Conservation (phyloP, 352 stramenopile genomes). For the Peronospora tabacina region DNA sequence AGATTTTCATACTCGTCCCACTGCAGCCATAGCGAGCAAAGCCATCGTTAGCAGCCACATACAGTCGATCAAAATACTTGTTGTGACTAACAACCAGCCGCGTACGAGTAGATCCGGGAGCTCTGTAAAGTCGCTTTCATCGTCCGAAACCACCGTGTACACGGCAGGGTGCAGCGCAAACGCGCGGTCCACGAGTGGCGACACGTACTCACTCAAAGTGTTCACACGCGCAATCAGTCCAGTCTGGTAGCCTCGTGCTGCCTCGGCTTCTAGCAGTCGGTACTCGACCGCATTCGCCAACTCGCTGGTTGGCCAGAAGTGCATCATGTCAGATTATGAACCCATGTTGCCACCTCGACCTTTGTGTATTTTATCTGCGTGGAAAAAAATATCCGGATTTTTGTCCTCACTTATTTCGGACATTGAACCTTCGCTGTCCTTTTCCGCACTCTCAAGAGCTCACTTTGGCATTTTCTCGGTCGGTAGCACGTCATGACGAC, state of each 20-base stretch:
- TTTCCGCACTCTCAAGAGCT: conserved; percentile 5
- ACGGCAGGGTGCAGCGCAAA: conserved; percentile 42
- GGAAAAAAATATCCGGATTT: neutral
- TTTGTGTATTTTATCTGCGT: neutral
- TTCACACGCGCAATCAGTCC: conserved; percentile 30
- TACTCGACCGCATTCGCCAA: conserved; percentile 32
- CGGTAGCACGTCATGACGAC: conserved; percentile 18
- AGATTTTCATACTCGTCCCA: conserved; percentile 65
- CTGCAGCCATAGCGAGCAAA: conserved; percentile 19
- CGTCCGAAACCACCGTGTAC: conserved; percentile 26
- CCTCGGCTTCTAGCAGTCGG: conserved; percentile 26
- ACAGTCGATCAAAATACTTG: conserved; percentile 7
- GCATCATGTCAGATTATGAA: neutral
- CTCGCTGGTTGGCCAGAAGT: conserved; percentile 32
- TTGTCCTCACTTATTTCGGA: conserved; percentile 1
- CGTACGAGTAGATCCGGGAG: conserved; percentile 37
- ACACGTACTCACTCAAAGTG: conserved; percentile 38
- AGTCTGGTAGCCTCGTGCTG: conserved; percentile 23
- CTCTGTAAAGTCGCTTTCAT: conserved; percentile 10
- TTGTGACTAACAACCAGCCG: neutral
- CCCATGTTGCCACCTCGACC: neutral
- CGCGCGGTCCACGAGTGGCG: conserved; percentile 34
- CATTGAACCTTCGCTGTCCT: too few species aligned
- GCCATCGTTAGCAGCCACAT: conserved; percentile 7
- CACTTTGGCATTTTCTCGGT: conserved; percentile 1